Base-by-base conservation (phyloP, 352 stramenopile genomes). In the Phytophthora lateralis region DNA sequence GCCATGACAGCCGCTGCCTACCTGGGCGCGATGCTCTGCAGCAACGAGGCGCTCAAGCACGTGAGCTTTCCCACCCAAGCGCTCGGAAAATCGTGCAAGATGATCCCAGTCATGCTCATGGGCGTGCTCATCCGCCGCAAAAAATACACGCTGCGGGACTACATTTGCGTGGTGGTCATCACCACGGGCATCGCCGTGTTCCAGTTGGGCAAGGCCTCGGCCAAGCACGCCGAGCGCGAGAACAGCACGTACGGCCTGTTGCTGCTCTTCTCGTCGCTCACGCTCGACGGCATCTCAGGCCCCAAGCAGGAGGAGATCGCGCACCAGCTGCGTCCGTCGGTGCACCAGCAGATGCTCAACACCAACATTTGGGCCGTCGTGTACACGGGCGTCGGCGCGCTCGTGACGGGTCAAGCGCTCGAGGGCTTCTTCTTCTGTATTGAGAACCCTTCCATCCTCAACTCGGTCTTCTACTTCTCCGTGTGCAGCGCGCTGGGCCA, bases 31-130 rank as follows among this genome's bases (percentile, higher is more conserved):
- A 97, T 97, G 91, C 65, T 97, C 15, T 97, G 85, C 75, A 96
- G 83, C 46, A 97, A 97, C 63, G 90, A 97, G 61, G 88, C 91
- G 27, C 77, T 97, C 29, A 97, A 97, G 70, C 90, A 97, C 76
- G 86, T 99, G 65, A 96, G 82, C 63, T 99, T 99, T 80, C 97
- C 97, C 15, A 98, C 98, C 10, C 95, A 98, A 59, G 98, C 97
- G n/a, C 85, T 99, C 10, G 97, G 95, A 45, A 99, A 99, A 76
- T 98, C 85, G 69, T 98, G 96, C 71, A 99, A 99, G 75, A 99
- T 99, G 97, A 98, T 98, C 53, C 97, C 97, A 5, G 97, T 99
- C 45, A 97, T 97, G 91, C 65, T 97, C 66, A 97, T 97, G 84
- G 90, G 90, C 48, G 90, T 97, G 46, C 70, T 97, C 65, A 93